These are phyloP conservation scores for Fibroporia radiculosa DNA, from an alignment of 768 basidiomycete species.

Conservation along the genomic window DNA sequence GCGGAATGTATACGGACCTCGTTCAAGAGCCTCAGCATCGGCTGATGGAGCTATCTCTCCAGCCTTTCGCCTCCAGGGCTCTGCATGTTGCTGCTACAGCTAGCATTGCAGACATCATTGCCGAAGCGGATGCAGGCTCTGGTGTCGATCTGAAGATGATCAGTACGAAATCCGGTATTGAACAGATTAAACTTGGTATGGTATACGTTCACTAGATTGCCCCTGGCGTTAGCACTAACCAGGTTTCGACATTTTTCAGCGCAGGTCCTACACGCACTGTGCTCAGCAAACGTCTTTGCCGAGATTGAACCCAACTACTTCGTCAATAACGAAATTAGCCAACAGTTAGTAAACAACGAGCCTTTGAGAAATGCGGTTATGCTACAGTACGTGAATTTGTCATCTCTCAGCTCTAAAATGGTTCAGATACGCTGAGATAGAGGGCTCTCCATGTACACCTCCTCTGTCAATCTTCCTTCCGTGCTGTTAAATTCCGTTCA, in stretches of 20 bases:
- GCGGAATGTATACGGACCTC: conserved; percentile 5
- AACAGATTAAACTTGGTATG: not conserved
- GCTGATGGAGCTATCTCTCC: conserved; percentile 2
- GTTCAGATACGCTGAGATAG: not conserved
- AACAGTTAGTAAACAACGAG: not conserved
- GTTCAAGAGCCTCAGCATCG: conserved; percentile 3
- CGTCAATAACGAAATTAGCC: no score
- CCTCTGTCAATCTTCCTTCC: conserved; percentile 8
- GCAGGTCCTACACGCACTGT: no score
- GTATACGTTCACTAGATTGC: not conserved
- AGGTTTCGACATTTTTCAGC: no score
- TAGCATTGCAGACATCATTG: conserved; percentile 7
- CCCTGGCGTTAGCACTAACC: no score
- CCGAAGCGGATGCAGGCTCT: not conserved
- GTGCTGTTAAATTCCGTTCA: conserved; percentile 1
- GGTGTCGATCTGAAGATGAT: not conserved
- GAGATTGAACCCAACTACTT: not conserved
- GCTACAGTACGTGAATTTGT: not conserved
- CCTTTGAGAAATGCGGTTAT: conserved; percentile 1
- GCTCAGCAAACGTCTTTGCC: no score
- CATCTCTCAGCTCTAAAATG: no score
- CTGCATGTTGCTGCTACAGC: conserved; percentile 5
- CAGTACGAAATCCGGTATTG: not conserved
- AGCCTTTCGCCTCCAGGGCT: not conserved
- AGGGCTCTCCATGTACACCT: not conserved